Percentiles rank a stretch among this genome's conserved stretches.
Evolutionary conservation across 257 asterid species (phyloP).

Genomic region (Gentiana straminea): DNA sequence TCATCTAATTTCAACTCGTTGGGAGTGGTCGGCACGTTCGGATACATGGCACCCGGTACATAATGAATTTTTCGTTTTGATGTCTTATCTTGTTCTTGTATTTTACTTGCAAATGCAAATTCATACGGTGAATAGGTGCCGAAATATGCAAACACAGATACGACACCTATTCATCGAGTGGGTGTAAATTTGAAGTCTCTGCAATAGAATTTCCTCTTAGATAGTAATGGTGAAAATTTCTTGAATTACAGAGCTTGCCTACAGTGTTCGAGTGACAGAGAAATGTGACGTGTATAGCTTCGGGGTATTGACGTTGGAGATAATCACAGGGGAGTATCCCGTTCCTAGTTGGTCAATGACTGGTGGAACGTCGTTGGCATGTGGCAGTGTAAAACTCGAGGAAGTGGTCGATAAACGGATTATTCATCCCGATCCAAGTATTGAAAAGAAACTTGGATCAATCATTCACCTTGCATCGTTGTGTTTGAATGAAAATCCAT

Average conservation of each 20-base stretch:
- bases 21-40: conserved; percentile 25
- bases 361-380: neutral
- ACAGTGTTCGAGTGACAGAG: conserved; percentile 17
- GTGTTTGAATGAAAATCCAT: conserved; percentile 18
- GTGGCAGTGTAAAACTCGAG: neutral
- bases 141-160: no score
- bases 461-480: conserved; percentile 17
- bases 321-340: conserved; percentile 23
- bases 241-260: conserved; percentile 18
- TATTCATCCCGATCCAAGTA: neutral
- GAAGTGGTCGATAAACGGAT: conserved; percentile 17
- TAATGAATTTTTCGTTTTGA: neutral
- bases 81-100: neutral
- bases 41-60: conserved; percentile 36
- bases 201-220: no score
- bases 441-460: conserved; percentile 9
- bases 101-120: no score
- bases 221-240: no score
- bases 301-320: conserved; percentile 30
- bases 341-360: conserved; percentile 15
- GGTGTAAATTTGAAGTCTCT: no score
- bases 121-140: no score
- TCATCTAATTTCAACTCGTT: conserved; percentile 26
- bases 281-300: conserved; percentile 36
- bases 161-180: no score